phyloP scores from a whole-genome alignment of 441 rosid genomes.

The Erysimum cheiri region DNA sequence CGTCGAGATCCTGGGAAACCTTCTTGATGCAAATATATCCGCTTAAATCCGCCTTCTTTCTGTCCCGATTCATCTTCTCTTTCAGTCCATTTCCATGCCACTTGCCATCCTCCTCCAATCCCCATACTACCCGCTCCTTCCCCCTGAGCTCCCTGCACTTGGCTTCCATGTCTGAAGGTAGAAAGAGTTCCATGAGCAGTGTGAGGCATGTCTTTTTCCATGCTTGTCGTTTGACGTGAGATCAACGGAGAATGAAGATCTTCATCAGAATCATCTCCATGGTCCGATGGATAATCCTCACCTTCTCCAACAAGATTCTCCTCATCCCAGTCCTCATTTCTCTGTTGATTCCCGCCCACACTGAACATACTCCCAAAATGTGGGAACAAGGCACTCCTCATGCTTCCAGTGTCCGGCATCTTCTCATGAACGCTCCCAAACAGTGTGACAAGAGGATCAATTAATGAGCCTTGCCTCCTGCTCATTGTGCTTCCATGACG shows the following conservation, averaged over 20 bases:
- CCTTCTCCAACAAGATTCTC: slow-evolving; percentile 78
- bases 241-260: slow-evolving; percentile 89
- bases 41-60: slow-evolving; percentile 86
- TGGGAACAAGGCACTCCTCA: slow-evolving; percentile 88
- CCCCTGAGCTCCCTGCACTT: slow-evolving; percentile 62
- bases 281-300: slow-evolving; percentile 76
- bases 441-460: slow-evolving; percentile 95
- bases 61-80: slow-evolving; percentile 70
- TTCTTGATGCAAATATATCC: slow-evolving; percentile 86
- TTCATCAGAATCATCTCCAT: slow-evolving; percentile 76
- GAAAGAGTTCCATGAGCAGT: slow-evolving; percentile 59
- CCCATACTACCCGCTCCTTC: slow-evolving; percentile 66
- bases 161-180: slow-evolving; percentile 68
- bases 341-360: slow-evolving; percentile 69
- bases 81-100: slow-evolving; percentile 95
- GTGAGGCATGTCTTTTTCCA: slow-evolving; percentile 75
- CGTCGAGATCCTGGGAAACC: slow-evolving; percentile 69
- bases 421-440: slow-evolving; percentile 97
- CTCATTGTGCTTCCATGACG: slow-evolving; percentile 77
- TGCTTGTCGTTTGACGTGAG: slow-evolving; percentile 83
- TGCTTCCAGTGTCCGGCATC: slow-evolving; percentile 81
- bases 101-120: slow-evolving; percentile 99
- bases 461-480: slow-evolving; percentile 55
- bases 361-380: slow-evolving; percentile 97
- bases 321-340: slow-evolving; percentile 86